phyloP scores from a whole-genome alignment of 164 flowering plant species.

The Annona cherimola region DNA sequence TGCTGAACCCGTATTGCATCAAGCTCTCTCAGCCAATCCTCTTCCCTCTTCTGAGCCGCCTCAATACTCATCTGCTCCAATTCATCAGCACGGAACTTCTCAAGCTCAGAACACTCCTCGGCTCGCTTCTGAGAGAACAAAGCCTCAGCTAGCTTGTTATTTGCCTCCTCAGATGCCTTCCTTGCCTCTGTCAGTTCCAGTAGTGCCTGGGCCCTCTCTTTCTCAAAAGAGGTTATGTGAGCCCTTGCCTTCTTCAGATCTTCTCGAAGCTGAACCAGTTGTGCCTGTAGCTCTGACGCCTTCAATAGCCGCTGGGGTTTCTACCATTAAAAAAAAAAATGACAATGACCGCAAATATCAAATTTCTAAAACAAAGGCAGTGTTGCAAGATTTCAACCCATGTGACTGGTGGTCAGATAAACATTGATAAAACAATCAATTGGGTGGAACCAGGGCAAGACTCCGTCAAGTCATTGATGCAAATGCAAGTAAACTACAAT shows the following conservation, averaged over 20 bases:
- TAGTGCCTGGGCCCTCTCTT: constrained; percentile 58
- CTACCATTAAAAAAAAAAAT: constrained; percentile 27
- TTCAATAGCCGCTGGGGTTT: constrained; percentile 51
- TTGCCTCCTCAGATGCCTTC: constrained; percentile 62
- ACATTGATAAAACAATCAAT: background rate
- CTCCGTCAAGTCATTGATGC: too few relatives aligned
- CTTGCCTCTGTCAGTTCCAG: constrained; percentile 73
- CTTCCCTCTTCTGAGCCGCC: constrained; percentile 69
- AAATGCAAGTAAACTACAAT: too few relatives aligned
- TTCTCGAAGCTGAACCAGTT: constrained; percentile 52
- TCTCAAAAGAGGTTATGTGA: constrained; percentile 46
- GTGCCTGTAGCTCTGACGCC: constrained; percentile 66
- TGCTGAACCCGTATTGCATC: constrained; percentile 70
- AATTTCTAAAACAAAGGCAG: background rate
- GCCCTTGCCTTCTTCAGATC: constrained; percentile 83
- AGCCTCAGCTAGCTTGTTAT: constrained; percentile 74
- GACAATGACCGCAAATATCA: background rate
- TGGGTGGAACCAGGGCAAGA: background rate
- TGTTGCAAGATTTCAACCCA: background rate
- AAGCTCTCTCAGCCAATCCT: constrained; percentile 69
- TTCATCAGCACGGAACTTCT: constrained; percentile 85
- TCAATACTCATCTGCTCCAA: constrained; percentile 83
- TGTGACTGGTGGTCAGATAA: background rate
- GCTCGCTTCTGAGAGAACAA: constrained; percentile 80
- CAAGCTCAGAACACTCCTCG: constrained; percentile 80